Base-by-base conservation (phyloP, 2,329 filamentous ascomycete genomes). In the Aspergillus aculeatinus region DNA sequence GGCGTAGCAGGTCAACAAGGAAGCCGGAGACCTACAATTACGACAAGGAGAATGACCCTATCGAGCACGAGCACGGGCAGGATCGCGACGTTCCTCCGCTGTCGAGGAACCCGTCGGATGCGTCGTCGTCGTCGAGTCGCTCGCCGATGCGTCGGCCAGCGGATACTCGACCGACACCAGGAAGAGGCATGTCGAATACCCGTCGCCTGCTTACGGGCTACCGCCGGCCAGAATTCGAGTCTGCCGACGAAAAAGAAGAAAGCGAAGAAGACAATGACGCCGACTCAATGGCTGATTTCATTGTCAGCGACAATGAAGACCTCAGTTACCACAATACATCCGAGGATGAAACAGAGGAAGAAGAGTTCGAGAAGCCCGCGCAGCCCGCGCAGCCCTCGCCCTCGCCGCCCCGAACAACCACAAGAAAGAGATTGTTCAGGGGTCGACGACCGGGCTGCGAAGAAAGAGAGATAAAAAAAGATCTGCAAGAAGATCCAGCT, bases 241-340 rank as follows among this genome's bases (percentile, higher is more conserved):
- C 64, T 3, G 69, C 69, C 48, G 66, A 70, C 6, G 68, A 70
- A 21, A 21, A 21, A 23, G 23, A 23, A 23, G 66, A 69, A 21
- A 64, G 65, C 14, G 63, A 64, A 51, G 67, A 60, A 25, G 68
- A 72, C 55, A 70, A 74, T 65, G 70, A 70, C 52, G 73, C 72
- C 51, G 67, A 76, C 60, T 79, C 76, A 48, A 63, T 78, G 35
- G 73, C 77, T 29, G 76, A 73, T 55, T 79, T 78, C 55, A 74
- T 79, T 64, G 72, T 77, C 60, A 75, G 74, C 53, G 74, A 77
- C 63, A 70, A 76, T 68, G 74, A 77, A 12, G 70, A 76, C 53
- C 57, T 70, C 25, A 77, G 74, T 59, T 75, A 68, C 33, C 64
- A 72, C 60, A 72, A 75, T 53, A 68, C 67, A 54, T 70, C 72